Evolutionary conservation across 129 eudicot species (phyloP).

Genomic region (Gnaphalium uliginosum): DNA sequence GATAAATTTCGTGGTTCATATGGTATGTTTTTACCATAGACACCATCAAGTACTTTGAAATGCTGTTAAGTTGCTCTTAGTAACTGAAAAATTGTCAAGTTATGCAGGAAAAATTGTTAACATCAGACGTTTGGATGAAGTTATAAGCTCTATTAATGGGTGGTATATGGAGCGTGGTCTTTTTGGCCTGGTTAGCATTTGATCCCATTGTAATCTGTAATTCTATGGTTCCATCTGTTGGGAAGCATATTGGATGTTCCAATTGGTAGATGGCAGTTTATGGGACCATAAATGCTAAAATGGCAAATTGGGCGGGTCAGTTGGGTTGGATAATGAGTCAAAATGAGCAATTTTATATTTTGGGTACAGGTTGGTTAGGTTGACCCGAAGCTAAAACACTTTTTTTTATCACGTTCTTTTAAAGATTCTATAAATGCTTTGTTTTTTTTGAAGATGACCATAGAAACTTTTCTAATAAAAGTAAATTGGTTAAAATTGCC

Average conservation of each 20-base stretch:
- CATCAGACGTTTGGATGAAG: conserved; percentile 79
- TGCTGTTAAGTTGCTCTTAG: conserved; percentile 21
- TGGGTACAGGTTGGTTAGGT: not conserved
- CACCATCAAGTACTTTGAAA: not conserved
- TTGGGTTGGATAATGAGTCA: not conserved
- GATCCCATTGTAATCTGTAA: not conserved
- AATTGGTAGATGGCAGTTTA: not conserved
- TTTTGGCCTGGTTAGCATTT: conserved; percentile 87
- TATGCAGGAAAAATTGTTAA: conserved; percentile 98
- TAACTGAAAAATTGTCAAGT: conserved; percentile 47
- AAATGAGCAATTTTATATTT: not conserved
- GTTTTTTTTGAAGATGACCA: not conserved
- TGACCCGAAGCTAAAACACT: not conserved
- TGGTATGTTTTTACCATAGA: conserved; percentile 47
- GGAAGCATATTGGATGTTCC: not conserved
- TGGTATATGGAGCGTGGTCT: conserved; percentile 99
- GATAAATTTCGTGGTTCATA: conserved; percentile 96
- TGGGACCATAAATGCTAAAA: not conserved
- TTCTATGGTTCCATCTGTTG: not conserved
- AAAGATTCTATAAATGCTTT: not conserved
- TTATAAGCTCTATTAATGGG: conserved; percentile 77
- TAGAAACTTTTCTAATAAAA: not conserved
- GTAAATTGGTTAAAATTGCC: not conserved
- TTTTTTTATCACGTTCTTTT: no score
- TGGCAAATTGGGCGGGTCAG: not conserved